Conservation (phyloP, 306 rosid genomes). For the Citrullus mucosospermus region DNA sequence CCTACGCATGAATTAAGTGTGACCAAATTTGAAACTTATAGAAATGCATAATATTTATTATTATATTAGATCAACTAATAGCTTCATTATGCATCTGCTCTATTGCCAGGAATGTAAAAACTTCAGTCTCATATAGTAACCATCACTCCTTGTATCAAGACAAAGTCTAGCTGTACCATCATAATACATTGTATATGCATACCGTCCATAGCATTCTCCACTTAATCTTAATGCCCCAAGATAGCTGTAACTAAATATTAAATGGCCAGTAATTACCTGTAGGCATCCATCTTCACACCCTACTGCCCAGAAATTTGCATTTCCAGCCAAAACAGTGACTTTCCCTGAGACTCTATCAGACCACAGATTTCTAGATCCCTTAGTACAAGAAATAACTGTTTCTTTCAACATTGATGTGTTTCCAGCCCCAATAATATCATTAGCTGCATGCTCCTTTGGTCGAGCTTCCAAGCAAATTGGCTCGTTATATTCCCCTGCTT, state of each 20-base stretch:
- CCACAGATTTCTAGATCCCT: constrained; percentile 64
- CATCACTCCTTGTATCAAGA: background rate
- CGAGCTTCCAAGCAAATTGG: constrained; percentile 84
- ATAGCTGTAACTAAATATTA: background rate
- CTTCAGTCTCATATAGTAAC: background rate
- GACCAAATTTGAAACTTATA: background rate
- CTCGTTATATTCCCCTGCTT: constrained; percentile 48
- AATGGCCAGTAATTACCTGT: constrained; percentile 37
- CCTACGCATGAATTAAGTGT: constrained; percentile 29
- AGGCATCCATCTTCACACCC: constrained; percentile 98
- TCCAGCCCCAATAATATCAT: constrained; percentile 68
- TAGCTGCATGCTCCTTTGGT: constrained; percentile 66
- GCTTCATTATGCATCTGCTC: background rate
- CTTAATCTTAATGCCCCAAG: background rate
- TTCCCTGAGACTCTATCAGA: constrained; percentile 87
- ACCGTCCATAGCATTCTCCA: background rate
- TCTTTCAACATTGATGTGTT: constrained; percentile 56
- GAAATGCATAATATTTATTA: background rate
- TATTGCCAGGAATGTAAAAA: background rate
- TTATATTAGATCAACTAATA: no score
- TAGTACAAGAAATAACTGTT: constrained; percentile 74
- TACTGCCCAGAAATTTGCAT: constrained; percentile 87
- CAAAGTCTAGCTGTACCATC: background rate
- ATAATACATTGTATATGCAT: background rate
- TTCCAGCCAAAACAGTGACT: constrained; percentile 93